A percentile compares a stretch with the other conserved stretches of the same genome.
Evolutionary conservation across 2,329 filamentous ascomycete species (phyloP).

Genomic region (Fusarium gaditjirri): DNA sequence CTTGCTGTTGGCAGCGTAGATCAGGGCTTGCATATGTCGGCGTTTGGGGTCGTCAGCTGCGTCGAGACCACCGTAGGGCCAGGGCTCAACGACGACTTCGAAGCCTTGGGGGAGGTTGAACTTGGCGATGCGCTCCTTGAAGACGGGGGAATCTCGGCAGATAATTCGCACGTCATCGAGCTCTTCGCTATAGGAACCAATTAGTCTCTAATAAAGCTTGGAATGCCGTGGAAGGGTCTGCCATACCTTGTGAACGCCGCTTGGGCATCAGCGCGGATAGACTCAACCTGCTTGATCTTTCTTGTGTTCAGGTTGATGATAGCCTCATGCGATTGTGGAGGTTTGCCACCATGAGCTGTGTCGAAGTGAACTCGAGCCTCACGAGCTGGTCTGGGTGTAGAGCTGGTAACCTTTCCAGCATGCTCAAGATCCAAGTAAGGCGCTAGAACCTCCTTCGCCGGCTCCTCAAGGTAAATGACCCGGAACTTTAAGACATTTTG

Average conservation of each 20-base stretch:
- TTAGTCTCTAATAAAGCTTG: background rate
- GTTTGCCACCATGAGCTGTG: background rate
- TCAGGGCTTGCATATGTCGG: constrained; percentile 49
- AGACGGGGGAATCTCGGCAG: background rate
- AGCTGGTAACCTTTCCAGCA: background rate
- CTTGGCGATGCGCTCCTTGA: background rate
- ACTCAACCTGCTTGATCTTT: background rate
- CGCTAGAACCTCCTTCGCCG: rapidly evolving
- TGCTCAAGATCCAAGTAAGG: background rate
- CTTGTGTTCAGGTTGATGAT: rapidly evolving
- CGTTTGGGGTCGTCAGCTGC: constrained; percentile 40
- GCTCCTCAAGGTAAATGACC: background rate
- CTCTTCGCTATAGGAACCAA: background rate
- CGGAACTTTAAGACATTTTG: background rate
- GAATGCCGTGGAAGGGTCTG: too few species aligned
- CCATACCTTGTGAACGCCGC: background rate
- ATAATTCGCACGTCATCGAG: background rate
- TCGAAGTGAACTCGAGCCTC: background rate
- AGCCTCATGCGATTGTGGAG: background rate
- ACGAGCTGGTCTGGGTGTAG: background rate
- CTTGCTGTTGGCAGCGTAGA: constrained; percentile 47
- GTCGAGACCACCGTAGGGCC: constrained; percentile 49
- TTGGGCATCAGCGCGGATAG: background rate
- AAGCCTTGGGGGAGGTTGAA: constrained; percentile 45
- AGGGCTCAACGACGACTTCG: constrained; percentile 48